Conservation (phyloP, 1,284 basidiomycete species). For the Cryptococcus floricola region DNA sequence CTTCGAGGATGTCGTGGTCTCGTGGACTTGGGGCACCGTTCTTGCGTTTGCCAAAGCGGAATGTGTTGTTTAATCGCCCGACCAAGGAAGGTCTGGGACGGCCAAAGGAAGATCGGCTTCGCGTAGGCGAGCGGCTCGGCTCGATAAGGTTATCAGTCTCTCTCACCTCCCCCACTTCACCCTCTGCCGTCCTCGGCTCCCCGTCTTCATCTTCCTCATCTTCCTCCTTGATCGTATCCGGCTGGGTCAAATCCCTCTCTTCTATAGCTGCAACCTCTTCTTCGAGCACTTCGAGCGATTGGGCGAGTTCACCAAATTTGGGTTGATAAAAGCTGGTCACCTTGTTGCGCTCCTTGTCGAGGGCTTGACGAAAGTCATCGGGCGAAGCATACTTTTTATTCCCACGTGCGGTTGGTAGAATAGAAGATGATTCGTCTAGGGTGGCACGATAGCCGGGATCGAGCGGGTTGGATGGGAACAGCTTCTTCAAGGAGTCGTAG, state of each 20-base stretch:
- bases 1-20: slow-evolving; percentile 44
- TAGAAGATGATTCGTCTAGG: slow-evolving; percentile 57
- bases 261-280: slow-evolving; percentile 65
- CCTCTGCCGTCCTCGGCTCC: slow-evolving; percentile 51
- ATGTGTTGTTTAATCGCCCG: slow-evolving; percentile 11
- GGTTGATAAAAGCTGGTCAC: slow-evolving; percentile 73
- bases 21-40: slow-evolving; percentile 16
- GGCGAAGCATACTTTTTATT: slow-evolving; percentile 44
- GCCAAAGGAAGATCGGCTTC: slow-evolving; percentile 5
- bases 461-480: slow-evolving; percentile 48
- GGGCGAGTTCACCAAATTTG: slow-evolving; percentile 68
- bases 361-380: slow-evolving; percentile 68
- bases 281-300: slow-evolving; percentile 63
- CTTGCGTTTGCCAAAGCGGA: slow-evolving; percentile 15
- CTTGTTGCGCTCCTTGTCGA: slow-evolving; percentile 81
- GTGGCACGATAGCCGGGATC: slow-evolving; percentile 42
- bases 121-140: slow-evolving; percentile 17
- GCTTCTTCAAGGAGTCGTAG: slow-evolving; percentile 82
- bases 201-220: slow-evolving; percentile 59
- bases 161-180: slow-evolving; percentile 55
- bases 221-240: slow-evolving; percentile 53
- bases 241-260: slow-evolving; percentile 56
- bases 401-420: slow-evolving; percentile 46
- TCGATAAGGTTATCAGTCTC: slow-evolving; percentile 16
- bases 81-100: slow-evolving; percentile 13